phyloP scores from a whole-genome alignment of 345 rosid species.

The Pistacia vera region DNA sequence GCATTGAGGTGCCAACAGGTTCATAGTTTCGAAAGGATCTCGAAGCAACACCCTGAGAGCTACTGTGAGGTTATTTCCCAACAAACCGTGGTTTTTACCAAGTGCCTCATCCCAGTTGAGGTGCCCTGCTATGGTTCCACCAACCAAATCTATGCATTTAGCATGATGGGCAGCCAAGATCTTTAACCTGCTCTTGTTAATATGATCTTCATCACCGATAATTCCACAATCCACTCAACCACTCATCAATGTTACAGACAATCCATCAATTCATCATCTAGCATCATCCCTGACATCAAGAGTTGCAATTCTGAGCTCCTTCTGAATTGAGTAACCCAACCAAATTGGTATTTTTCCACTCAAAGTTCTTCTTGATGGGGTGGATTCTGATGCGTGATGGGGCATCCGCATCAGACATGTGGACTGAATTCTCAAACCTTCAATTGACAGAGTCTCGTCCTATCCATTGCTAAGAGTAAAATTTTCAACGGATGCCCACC shows the following conservation, averaged over 20 bases:
- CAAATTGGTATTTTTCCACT: conserved; percentile 20
- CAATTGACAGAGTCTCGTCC: conserved; percentile 52
- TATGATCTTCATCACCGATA: conserved; percentile 34
- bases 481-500: conserved; percentile 41
- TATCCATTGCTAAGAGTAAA: conserved; percentile 48
- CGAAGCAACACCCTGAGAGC: conserved; percentile 63
- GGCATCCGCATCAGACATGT: conserved; percentile 61
- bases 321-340: conserved; percentile 20
- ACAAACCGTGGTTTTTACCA: conserved; percentile 32
- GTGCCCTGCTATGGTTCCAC: conserved; percentile 24
- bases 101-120: conserved; percentile 24
- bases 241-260: conserved; percentile 56
- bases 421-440: conserved; percentile 71
- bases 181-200: conserved; percentile 25
- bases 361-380: conserved; percentile 18
- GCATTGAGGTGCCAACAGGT: conserved; percentile 78
- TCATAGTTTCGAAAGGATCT: conserved; percentile 67
- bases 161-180: conserved; percentile 45
- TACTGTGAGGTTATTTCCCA: conserved; percentile 50
- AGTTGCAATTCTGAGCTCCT: conserved; percentile 21
- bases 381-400: conserved; percentile 45
- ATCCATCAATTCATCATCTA: conserved; percentile 43
- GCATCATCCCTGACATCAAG: conserved; percentile 28
- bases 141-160: conserved; percentile 30
- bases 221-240: conserved; percentile 57